Evolutionary conservation across 371 early-diverging fungal species (phyloP).

Genomic region (Rhizopus delemar): DNA sequence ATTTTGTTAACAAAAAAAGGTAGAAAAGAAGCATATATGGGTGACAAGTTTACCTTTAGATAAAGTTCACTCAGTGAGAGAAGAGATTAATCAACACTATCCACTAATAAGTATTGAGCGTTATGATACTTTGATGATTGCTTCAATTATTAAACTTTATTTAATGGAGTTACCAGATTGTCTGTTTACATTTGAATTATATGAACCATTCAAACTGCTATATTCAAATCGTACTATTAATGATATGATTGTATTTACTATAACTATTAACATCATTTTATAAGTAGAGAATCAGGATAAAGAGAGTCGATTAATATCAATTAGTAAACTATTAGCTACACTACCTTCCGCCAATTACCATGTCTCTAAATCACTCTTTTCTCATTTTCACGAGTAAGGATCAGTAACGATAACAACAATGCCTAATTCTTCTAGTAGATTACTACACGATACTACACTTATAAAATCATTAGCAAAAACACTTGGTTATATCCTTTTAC

Average conservation of each 20-base stretch:
- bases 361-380: constrained; percentile 49
- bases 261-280: not conserved
- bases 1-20: not conserved
- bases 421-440: not conserved
- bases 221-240: constrained; percentile 57
- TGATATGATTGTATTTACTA: not conserved
- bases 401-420: constrained; percentile 3
- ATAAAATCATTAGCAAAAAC: constrained; percentile 26
- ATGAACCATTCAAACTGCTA: constrained; percentile 69
- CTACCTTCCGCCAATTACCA: constrained; percentile 55
- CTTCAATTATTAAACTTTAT: constrained; percentile 68
- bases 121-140: constrained; percentile 61
- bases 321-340: constrained; percentile 54
- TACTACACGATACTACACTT: constrained; percentile 5
- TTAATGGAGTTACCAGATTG: constrained; percentile 76
- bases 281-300: constrained; percentile 33
- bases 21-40: constrained; percentile 55
- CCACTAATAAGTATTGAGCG: constrained; percentile 49
- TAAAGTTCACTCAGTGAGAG: constrained; percentile 63
- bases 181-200: constrained; percentile 70
- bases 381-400: constrained; percentile 48
- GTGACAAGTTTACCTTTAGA: constrained; percentile 58
- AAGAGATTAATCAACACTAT: constrained; percentile 57
- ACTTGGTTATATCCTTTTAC: constrained; percentile 59
- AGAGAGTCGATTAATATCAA: constrained; percentile 40